These are phyloP conservation scores for Grosmannia huntii DNA, from an alignment of 2,329 filamentous ascomycete genomes.

Conservation along the genomic window DNA sequence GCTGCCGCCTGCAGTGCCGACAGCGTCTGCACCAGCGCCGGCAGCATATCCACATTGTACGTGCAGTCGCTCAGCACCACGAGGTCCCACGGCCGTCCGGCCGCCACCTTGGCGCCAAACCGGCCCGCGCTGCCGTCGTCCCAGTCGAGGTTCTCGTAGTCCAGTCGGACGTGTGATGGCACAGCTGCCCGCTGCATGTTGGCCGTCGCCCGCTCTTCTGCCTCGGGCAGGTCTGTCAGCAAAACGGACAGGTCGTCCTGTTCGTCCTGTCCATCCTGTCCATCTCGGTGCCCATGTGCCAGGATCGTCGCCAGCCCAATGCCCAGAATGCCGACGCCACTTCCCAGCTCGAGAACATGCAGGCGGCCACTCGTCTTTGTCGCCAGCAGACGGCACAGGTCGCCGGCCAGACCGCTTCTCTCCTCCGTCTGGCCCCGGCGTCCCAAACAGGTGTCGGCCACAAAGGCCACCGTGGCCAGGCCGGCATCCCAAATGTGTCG, in stretches of 20 bases:
- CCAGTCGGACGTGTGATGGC: slow-evolving; percentile 15
- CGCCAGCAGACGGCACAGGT: slow-evolving; percentile 12
- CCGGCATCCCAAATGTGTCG: slow-evolving; percentile 48
- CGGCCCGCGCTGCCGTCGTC: slow-evolving; percentile 31
- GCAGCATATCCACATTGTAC: slow-evolving; percentile 45
- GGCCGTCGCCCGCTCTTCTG: slow-evolving; percentile 31
- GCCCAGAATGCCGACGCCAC: slow-evolving; percentile 43
- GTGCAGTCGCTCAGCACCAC: slow-evolving; percentile 47
- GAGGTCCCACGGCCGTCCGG: slow-evolving; percentile 33
- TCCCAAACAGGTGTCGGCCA: slow-evolving; percentile 17
- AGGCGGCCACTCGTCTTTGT: slow-evolving; percentile 14
- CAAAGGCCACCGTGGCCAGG: slow-evolving; percentile 28
- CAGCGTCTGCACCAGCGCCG: slow-evolving; percentile 39
- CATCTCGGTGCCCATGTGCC: not conserved
- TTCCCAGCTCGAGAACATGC: slow-evolving; percentile 41
- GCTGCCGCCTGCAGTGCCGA: slow-evolving; percentile 29
- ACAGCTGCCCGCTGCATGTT: slow-evolving; percentile 27
- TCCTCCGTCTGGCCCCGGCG: not conserved
- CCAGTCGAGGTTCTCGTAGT: slow-evolving; percentile 47
- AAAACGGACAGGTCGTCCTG: slow-evolving; percentile 9
- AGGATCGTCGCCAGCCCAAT: slow-evolving; percentile 28
- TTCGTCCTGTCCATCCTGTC: no score
- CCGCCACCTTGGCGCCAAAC: slow-evolving; percentile 28
- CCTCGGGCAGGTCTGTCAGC: slow-evolving; percentile 43
- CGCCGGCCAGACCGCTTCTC: not conserved